Base-by-base conservation (phyloP, 2,329 filamentous ascomycete species). In the Penicillium griseofulvum region DNA sequence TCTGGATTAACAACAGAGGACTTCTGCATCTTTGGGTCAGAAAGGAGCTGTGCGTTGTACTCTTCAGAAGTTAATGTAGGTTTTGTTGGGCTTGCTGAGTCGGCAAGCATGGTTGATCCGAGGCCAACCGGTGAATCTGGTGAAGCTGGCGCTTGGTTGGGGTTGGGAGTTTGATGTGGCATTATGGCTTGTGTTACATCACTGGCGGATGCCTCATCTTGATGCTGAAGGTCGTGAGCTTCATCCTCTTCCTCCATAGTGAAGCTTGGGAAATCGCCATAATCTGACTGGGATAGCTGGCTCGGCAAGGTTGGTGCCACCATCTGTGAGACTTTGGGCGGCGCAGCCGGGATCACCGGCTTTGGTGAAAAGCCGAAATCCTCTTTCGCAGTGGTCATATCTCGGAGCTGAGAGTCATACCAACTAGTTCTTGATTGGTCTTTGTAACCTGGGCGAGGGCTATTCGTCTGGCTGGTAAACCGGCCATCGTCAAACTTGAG, bases 1-100 rank as follows among this genome's bases (percentile, higher is more conserved):
- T 94, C 87, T 0, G 95, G 94, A 62, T 99, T 95, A 9, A 91
- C 89, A 1, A 91, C 91, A 1, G 92, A 96, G 0, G 91, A 91
- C 67, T 95, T 94, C 56, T 90, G 85, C 64, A 96, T 85, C 33
- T 87, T 86, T 2, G 94, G 91, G 66, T 97, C 91, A 2, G 88
- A 84, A 4, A 99, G 80, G 1, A 97, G 80, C 56, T 88, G 79
- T 10, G 90, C 89, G 68, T 97, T 99, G 72, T 97, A 91, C 68
- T 97, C 89, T 73, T 99, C 93, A 0, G 94, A 89, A 0, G 91
- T 96, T 77, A 94, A 76, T 11, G 72, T 73, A 17, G 73, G 71
- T 33, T 76, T 73, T 22, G 71, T 71, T 22, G 66, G 61, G 10
- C 58, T 57, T 9, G 49, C 45, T 26, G 64, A 57, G 16, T 26